Base-by-base conservation (phyloP, 306 rosid species). In the Senna tora region DNA sequence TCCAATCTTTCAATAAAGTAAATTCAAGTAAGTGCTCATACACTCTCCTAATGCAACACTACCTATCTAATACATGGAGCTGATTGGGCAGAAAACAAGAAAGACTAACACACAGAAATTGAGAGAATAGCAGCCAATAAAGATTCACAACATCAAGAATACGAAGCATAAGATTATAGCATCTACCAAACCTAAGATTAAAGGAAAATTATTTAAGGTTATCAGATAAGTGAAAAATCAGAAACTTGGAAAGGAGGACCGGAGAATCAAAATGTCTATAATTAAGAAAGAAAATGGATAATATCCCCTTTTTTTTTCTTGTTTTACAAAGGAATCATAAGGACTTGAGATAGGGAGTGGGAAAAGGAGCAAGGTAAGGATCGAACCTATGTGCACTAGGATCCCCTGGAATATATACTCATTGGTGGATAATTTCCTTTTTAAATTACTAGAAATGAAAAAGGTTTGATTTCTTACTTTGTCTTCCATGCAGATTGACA, bases 11-110 rank as follows among this genome's bases (percentile, higher is more conserved):
- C 45, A 36, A 12, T 68, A 10, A 43, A 39, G 17, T 33, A 59
- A 45, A 45, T 72, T 72, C 28, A 13, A 43, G 20, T 72, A 32
- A 72, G 28, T 1, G 19, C 61, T 34, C 28, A 47, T 49, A 52
- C 16, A 36, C 33, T 38, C 41, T 30, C 28, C 20, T 57, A 56
- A 41, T 46, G 57, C 25, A 16, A 11, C 57, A 45, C 1, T 11
- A 28, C 25, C 53, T 39, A 52, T 49, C 17, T 21, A 30, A 71
- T 16, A 3, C 32, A 30, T 46, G 21, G 56, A 56, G 30, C 67
- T 56, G 28, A 57, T 33, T 10, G 38, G 32, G 30, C 8, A 9
- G 11, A 36, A 34, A 9, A 47, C 45, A 71, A 22, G 17, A 14
- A 34, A 71, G 19, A 53, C 59, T 42, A 45, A 45, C 1, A 41